These are phyloP conservation scores for Immersiella caudata DNA, from an alignment of 495 filamentous ascomycete species.

Conservation along the genomic window DNA sequence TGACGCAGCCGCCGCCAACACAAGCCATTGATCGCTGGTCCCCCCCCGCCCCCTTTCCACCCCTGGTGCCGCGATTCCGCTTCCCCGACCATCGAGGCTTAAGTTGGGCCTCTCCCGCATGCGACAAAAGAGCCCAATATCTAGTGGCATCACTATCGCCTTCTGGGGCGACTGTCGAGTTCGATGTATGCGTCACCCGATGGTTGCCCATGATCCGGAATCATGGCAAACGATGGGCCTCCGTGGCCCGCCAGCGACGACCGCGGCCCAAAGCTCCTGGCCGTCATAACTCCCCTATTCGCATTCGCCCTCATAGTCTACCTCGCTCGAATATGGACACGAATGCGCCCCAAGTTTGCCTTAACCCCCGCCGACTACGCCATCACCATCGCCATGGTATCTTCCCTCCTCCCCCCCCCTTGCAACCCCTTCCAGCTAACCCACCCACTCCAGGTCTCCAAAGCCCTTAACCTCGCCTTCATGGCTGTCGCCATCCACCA, in stretches of 20 bases:
- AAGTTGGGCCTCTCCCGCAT: too few relatives aligned
- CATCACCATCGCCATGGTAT: slow-evolving; percentile 11
- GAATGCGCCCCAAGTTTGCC: slow-evolving; percentile 5
- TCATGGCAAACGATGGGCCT: not conserved
- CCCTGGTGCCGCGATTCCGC: too few relatives aligned
- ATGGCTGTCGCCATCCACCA: not conserved
- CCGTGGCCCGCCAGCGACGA: not conserved
- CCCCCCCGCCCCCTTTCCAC: too few relatives aligned
- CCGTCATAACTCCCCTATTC: not conserved
- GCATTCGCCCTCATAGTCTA: not conserved
- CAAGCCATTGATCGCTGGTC: too few relatives aligned
- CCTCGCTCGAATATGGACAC: slow-evolving; percentile 7
- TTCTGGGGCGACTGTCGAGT: not conserved
- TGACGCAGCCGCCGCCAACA: too few relatives aligned
- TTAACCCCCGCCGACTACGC: slow-evolving; percentile 12
- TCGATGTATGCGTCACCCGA: not conserved
- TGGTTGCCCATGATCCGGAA: not conserved
- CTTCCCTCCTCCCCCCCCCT: not conserved
- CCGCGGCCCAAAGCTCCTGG: slow-evolving; percentile 9
- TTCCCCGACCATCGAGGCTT: too few relatives aligned
- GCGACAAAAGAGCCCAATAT: too few relatives aligned
- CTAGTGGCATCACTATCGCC: not conserved
- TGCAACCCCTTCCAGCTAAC: not conserved
- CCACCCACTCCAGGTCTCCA: not conserved
- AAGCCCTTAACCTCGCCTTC: not conserved